Evolutionary conservation across 768 basidiomycete genomes (phyloP).

Genomic region (Boletus subparvulus): DNA sequence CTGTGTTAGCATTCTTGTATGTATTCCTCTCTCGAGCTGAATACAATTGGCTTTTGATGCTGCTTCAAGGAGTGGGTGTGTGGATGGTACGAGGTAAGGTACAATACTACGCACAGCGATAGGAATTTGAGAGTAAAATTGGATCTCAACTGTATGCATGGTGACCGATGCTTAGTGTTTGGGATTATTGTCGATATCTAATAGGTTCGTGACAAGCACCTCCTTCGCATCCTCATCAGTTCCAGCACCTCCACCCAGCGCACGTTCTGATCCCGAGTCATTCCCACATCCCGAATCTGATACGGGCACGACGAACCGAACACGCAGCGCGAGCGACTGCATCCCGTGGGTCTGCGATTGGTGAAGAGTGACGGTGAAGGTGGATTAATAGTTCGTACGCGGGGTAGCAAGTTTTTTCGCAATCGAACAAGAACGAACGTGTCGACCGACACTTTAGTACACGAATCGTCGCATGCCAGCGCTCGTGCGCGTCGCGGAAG

Average conservation of each 20-base stretch:
- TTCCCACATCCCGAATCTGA: neutral
- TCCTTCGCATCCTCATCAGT: conserved; percentile 55
- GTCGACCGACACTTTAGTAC: no score
- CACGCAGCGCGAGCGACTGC: conserved; percentile 74
- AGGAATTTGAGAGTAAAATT: no score
- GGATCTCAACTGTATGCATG: no score
- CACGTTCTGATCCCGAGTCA: neutral
- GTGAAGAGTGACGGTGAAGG: no score
- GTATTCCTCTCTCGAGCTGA: conserved; percentile 23
- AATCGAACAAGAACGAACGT: no score
- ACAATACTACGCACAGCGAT: no score
- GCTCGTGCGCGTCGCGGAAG: no score
- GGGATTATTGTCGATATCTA: no score
- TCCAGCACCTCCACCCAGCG: conserved; percentile 64
- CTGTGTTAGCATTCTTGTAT: conserved; percentile 15
- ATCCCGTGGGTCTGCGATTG: conserved; percentile 32
- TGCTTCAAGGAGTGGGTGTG: neutral
- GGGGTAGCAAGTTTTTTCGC: no score
- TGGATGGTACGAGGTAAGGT: no score
- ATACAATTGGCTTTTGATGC: conserved; percentile 16
- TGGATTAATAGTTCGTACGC: conserved; percentile 14
- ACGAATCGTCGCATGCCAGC: no score
- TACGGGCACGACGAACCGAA: conserved; percentile 53
- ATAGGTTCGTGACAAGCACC: conserved; percentile 51
- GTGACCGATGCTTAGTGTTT: neutral